Percentiles rank a stretch among this genome's conserved stretches.
These are phyloP conservation scores for Pezicula radicicola DNA, from an alignment of 2,329 filamentous ascomycete genomes.

Conservation along the genomic window DNA sequence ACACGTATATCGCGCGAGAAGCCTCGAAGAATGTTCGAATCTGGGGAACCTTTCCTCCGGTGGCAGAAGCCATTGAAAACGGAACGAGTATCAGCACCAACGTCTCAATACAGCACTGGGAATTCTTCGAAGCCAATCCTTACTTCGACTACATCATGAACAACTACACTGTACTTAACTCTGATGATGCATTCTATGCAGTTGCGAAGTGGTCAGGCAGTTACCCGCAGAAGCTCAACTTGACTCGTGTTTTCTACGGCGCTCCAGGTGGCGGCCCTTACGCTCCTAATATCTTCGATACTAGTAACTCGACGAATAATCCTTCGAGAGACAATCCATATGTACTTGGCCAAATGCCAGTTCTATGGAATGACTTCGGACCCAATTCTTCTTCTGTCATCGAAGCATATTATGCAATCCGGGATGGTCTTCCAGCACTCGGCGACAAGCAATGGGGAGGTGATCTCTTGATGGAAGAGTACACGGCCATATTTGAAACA, in stretches of 20 bases:
- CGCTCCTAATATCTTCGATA: slow-evolving; percentile 48
- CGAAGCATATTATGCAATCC: slow-evolving; percentile 49
- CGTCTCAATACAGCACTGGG: slow-evolving; percentile 54
- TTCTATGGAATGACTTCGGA: slow-evolving; percentile 54
- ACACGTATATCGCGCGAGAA: slow-evolving; percentile 37
- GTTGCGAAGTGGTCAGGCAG: slow-evolving; percentile 45
- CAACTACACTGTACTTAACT: slow-evolving; percentile 49
- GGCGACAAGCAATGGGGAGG: slow-evolving; percentile 53
- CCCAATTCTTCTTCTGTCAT: slow-evolving; percentile 47
- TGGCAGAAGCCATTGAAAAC: slow-evolving; percentile 22
- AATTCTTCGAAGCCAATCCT: slow-evolving; percentile 50
- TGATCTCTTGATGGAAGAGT: slow-evolving; percentile 36
- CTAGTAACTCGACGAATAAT: slow-evolving; percentile 44
- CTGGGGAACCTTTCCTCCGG: slow-evolving; percentile 53
- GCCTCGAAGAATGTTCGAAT: slow-evolving; percentile 46
- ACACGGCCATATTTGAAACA: slow-evolving; percentile 32
- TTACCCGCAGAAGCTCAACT: slow-evolving; percentile 44
- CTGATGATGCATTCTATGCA: slow-evolving; percentile 49
- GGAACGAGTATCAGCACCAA: slow-evolving; percentile 36
- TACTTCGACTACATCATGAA: slow-evolving; percentile 28
- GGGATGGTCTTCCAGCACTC: slow-evolving; percentile 46
- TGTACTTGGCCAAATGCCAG: slow-evolving; percentile 45
- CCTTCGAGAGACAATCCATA: slow-evolving; percentile 34
- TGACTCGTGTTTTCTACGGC: slow-evolving; percentile 42
- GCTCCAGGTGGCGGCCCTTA: slow-evolving; percentile 39